Percentiles rank a stretch among this genome's conserved stretches.
Conservation (phyloP, 2,329 filamentous ascomycete species). For the Microsporum ferrugineum region DNA sequence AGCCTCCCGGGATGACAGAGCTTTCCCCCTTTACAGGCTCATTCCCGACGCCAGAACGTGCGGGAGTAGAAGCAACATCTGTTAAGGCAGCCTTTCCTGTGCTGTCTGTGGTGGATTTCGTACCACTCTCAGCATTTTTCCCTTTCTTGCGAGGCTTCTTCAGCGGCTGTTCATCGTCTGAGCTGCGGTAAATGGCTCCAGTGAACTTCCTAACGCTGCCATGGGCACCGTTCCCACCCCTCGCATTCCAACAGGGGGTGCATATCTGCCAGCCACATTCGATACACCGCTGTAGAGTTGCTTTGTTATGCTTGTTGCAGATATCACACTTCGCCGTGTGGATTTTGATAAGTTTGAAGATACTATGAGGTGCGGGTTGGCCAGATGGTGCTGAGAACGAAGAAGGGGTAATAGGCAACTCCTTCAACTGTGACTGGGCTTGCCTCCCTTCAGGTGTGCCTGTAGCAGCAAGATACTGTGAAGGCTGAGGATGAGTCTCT, state of each 20-base stretch:
- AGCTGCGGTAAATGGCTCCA: slow-evolving; percentile 11
- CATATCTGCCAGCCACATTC: slow-evolving; percentile 29
- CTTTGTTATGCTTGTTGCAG: slow-evolving; percentile 26
- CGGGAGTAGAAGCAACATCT: background rate
- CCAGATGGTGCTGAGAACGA: background rate
- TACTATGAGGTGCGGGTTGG: slow-evolving; percentile 11
- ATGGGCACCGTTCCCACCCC: slow-evolving; percentile 16
- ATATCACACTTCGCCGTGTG: slow-evolving; percentile 31
- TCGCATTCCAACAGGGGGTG: slow-evolving; percentile 20
- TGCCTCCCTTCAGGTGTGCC: background rate
- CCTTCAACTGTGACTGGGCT: background rate
- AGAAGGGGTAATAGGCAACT: background rate
- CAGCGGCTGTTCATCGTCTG: slow-evolving; percentile 1
- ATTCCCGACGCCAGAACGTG: background rate
- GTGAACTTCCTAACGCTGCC: slow-evolving; percentile 11
- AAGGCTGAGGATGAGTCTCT: background rate
- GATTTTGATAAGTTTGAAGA: slow-evolving; percentile 22
- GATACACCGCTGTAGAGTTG: slow-evolving; percentile 24
- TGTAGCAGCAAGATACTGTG: background rate
- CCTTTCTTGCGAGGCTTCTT: background rate
- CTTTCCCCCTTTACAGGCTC: background rate
- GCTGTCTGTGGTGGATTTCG: background rate
- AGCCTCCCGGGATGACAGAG: too few species aligned
- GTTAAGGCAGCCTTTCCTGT: background rate
- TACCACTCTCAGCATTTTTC: background rate